Conservation (phyloP, 1,284 basidiomycete genomes). For the Stereum hirsutum region DNA sequence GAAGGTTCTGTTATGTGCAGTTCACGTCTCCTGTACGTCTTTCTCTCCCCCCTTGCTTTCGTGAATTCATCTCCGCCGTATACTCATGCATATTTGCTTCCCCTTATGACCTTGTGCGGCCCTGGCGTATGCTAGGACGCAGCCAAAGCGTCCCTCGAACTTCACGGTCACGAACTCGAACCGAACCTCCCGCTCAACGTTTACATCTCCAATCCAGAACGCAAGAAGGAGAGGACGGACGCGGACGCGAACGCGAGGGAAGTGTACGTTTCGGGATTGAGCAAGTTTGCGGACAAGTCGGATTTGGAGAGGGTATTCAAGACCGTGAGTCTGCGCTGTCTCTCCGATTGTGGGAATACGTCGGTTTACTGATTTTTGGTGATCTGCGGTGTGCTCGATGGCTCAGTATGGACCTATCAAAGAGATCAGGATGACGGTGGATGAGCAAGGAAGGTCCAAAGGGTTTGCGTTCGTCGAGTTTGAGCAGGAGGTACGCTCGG, state of each 20-base stretch:
- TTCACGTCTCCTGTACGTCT: slow-evolving; percentile 71
- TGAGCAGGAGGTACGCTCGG: slow-evolving; percentile 55
- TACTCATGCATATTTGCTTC: too few species aligned
- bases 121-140: slow-evolving; percentile 34
- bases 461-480: slow-evolving; percentile 96
- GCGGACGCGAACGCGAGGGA: slow-evolving; percentile 76
- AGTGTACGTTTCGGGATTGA: slow-evolving; percentile 79
- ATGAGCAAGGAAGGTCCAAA: slow-evolving; percentile 63
- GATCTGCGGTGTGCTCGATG: too few species aligned
- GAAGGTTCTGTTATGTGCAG: slow-evolving; percentile 95
- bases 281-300: slow-evolving; percentile 60
- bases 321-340: slow-evolving; percentile 36
- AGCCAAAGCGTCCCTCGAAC: slow-evolving; percentile 69
- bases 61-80: too few species aligned
- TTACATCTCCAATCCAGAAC: slow-evolving; percentile 83
- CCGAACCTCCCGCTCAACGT: slow-evolving; percentile 66
- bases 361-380: slow-evolving; percentile 8
- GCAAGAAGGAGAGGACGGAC: slow-evolving; percentile 84
- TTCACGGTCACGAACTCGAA: slow-evolving; percentile 72
- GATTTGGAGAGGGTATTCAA: slow-evolving; percentile 76
- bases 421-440: slow-evolving; percentile 70
- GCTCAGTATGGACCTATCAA: slow-evolving; percentile 76
- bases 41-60: too few species aligned
- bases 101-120: neutral
- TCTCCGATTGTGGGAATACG: neutral